Percentiles rank a stretch among this genome's conserved stretches.
phyloP scores from a whole-genome alignment of 2,329 filamentous ascomycete genomes.

The Ceratocystis colombiana region DNA sequence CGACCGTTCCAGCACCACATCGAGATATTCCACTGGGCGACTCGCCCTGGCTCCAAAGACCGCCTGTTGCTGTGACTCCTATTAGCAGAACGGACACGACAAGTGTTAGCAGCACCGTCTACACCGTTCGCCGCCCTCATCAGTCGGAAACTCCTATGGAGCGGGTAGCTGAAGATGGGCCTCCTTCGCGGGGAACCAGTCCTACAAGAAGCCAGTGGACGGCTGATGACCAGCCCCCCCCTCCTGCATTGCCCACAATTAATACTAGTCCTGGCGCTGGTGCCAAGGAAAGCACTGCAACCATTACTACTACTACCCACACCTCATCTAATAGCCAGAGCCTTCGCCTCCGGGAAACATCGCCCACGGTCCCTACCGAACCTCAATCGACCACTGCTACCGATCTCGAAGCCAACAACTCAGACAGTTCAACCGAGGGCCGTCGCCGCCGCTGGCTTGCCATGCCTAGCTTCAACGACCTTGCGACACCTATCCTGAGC shows the following conservation, averaged over 20 bases:
- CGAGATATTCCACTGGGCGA: conserved; percentile 37
- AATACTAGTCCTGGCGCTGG: not conserved
- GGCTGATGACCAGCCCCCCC: not conserved
- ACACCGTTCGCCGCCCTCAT: conserved; percentile 52
- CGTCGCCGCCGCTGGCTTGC: conserved; percentile 12
- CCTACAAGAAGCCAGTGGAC: conserved; percentile 26
- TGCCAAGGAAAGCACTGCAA: conserved; percentile 5
- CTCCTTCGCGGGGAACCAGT: conserved; percentile 15
- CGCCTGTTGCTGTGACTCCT: conserved; percentile 45
- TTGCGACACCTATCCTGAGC: conserved; percentile 29
- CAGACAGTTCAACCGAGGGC: not conserved
- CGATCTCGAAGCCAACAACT: conserved; percentile 24
- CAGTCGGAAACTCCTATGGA: conserved; percentile 39
- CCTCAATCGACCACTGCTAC: not conserved
- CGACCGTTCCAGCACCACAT: conserved; percentile 28
- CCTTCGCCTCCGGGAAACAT: not conserved
- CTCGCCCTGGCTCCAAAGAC: conserved; percentile 47
- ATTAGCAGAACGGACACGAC: conserved; percentile 53
- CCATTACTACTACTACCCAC: not conserved
- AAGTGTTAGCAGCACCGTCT: conserved; percentile 54
- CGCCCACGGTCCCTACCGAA: not conserved
- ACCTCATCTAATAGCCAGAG: not conserved
- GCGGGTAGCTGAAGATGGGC: conserved; percentile 20
- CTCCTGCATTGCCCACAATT: not conserved
- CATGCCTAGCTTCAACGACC: conserved; percentile 30